Percentiles rank a stretch among this genome's conserved stretches.
Evolutionary conservation across 345 rosid genomes (phyloP).

Genomic region (Linum lewisii): DNA sequence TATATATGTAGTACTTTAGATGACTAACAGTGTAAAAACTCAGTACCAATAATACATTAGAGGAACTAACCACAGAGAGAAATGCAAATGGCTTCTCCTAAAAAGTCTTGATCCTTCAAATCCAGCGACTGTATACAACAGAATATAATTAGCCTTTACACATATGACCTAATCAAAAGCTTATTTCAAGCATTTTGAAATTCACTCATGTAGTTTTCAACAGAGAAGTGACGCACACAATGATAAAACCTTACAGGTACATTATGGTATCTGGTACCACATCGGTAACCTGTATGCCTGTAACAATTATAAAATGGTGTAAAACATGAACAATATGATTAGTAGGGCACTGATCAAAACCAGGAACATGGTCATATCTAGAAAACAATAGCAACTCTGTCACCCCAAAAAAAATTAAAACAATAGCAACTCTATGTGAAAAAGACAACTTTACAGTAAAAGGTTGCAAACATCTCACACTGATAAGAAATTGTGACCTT

Average conservation of each 20-base stretch:
- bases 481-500: conserved; percentile 60
- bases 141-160: conserved; percentile 1
- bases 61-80: conserved; percentile 41
- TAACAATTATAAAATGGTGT: not conserved
- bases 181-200: not conserved
- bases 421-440: conserved; percentile 1
- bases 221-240: conserved; percentile 6
- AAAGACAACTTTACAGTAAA: conserved; percentile 41
- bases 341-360: not conserved
- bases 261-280: conserved; percentile 60
- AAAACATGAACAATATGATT: conserved; percentile 7
- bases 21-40: not conserved
- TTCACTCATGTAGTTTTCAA: not conserved
- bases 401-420: too few species aligned
- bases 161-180: conserved; percentile 5
- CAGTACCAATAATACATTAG: not conserved
- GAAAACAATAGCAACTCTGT: not conserved
- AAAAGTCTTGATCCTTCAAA: conserved; percentile 58
- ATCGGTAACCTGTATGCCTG: conserved; percentile 65
- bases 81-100: conserved; percentile 74
- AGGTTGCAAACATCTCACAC: conserved; percentile 66
- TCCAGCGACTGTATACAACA: conserved; percentile 34
- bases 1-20: too few species aligned
- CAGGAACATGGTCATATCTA: not conserved
- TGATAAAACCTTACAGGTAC: conserved; percentile 52